Evolutionary conservation across 2,329 filamentous ascomycete genomes (phyloP), one percentile per base, ranked within the genome.

Genomic region (Ophiostoma himal-ulmi): DNA sequence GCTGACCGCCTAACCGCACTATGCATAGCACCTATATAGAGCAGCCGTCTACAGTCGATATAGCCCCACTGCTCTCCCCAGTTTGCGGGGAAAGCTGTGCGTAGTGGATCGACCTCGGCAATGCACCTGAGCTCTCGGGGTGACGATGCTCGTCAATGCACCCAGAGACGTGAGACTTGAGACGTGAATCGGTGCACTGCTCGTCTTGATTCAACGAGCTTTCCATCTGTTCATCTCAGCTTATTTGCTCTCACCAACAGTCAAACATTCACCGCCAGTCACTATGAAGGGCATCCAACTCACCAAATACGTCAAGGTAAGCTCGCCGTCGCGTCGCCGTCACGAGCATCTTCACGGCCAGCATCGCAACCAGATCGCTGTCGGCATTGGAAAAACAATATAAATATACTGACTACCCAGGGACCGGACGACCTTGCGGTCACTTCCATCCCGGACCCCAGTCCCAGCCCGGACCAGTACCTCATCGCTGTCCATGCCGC

Each of bases 401-500:
- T 5, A 65, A 5, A 13, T 66, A 22, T 5, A 65, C 62, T 65
- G 8, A 65, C 62, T 26, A 20, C 5, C 8, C 72, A 95, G 91
- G 89, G 89, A 44, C 93, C 94, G 1, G 83, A 89, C 73, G 91
- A 95, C 77, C 91, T 98, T 79, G 85, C 83, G 73, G 90, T 96
- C 74, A 85, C 87, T 22, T 84, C 87, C 30, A 85, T 97, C 17
- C 88, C 93, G 22, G 91, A 93, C 69, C 94, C 93, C 0, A 81
- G 82, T 1, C 92, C 93, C 1, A 83, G 84, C 10, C 80, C 88
- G 41, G 83, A 91, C 77, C 88, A 97, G 81, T 98, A 97, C 79
- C 84, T 96, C 73, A 91, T 98, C 78, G 86, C 89, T 77, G 91
- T 98, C 76, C 91, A 93, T 80, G 92, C 94, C 66, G 86, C 91